Evolutionary conservation across 2,329 filamentous ascomycete species (phyloP).

Genomic region (Neospermospora avenae): DNA sequence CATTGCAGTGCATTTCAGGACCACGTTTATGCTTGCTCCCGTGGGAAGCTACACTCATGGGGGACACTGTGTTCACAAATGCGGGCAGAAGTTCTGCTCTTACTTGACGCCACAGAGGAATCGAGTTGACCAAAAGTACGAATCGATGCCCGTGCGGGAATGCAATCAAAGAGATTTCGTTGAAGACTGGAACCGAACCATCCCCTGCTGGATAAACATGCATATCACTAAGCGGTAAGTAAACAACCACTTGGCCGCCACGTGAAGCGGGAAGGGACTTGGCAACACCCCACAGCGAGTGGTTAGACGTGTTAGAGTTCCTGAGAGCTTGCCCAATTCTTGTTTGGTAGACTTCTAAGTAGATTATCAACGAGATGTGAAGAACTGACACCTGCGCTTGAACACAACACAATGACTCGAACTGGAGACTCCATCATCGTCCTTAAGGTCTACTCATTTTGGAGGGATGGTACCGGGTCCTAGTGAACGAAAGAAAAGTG

Average conservation of each 20-base stretch:
- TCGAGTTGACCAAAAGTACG: background rate
- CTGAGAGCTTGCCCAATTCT: background rate
- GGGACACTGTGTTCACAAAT: background rate
- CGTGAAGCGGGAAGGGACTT: background rate
- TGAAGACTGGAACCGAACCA: background rate
- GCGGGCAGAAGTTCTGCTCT: background rate
- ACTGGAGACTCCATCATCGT: no score
- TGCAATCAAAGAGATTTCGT: background rate
- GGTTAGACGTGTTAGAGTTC: background rate
- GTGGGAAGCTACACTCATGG: background rate
- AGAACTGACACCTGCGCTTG: no score
- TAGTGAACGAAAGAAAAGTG: no score
- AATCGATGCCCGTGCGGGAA: background rate
- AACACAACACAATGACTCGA: no score
- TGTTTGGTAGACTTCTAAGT: background rate
- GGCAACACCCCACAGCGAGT: background rate
- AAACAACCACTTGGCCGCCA: background rate
- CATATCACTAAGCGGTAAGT: background rate
- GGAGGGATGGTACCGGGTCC: no score
- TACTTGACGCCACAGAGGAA: background rate
- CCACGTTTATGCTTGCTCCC: background rate
- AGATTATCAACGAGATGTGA: background rate
- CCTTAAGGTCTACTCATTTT: no score
- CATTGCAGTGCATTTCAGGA: no score
- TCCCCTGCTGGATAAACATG: background rate